These are phyloP conservation scores for Chamaenerion angustifolium DNA, from an alignment of 345 rosid genomes.

Conservation along the genomic window DNA sequence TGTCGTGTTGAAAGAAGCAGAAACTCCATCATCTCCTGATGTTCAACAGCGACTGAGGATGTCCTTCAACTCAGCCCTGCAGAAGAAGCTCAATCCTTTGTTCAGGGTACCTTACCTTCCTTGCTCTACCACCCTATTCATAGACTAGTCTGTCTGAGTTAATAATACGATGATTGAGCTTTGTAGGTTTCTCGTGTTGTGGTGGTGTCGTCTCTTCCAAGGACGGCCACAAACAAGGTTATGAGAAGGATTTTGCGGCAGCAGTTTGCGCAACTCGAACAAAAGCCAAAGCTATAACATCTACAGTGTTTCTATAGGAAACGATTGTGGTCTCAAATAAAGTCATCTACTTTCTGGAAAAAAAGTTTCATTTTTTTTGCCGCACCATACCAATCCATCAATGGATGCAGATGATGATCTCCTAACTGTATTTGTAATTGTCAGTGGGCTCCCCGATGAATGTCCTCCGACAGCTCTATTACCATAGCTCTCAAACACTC, in stretches of 20 bases:
- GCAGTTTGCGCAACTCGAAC: slow-evolving; percentile 32
- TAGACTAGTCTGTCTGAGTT: not conserved
- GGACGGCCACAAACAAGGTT: slow-evolving; percentile 89
- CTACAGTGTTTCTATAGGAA: too few species aligned
- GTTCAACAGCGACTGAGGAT: slow-evolving; percentile 35
- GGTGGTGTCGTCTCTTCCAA: slow-evolving; percentile 46
- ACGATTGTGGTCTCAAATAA: too few species aligned
- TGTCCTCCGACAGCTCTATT: not conserved
- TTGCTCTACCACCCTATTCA: not conserved
- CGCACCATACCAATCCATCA: too few species aligned
- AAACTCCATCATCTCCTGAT: slow-evolving; percentile 12
- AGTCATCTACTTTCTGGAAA: too few species aligned
- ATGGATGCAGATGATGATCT: too few species aligned
- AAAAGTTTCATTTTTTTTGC: too few species aligned
- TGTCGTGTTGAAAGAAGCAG: slow-evolving; percentile 51
- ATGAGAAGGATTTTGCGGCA: slow-evolving; percentile 89
- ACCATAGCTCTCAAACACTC: not conserved
- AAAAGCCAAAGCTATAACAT: slow-evolving; percentile 43
- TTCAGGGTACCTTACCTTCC: slow-evolving; percentile 42
- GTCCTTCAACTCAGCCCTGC: slow-evolving; percentile 71
- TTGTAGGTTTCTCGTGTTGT: slow-evolving; percentile 56
- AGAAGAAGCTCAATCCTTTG: slow-evolving; percentile 76
- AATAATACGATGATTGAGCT: not conserved
- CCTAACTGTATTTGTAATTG: too few species aligned
- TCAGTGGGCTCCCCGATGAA: too few species aligned